Base-by-base conservation (phyloP, 2,329 filamentous ascomycete genomes). In the Colletotrichum abscissum region DNA sequence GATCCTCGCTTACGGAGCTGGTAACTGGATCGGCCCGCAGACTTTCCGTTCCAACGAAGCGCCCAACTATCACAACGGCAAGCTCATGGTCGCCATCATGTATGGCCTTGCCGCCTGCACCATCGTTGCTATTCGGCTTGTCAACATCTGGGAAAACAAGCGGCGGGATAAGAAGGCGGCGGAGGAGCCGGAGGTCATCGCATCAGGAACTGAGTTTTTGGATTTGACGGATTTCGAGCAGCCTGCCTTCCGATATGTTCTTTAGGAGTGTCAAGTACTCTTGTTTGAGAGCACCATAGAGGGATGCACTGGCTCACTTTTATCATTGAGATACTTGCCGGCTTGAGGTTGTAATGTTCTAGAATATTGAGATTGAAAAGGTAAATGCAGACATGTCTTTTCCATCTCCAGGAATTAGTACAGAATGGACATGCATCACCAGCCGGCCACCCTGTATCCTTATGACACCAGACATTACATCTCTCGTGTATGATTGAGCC, bases 161-260 rank as follows among this genome's bases (percentile, higher is more conserved):
- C 69, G 77, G 12, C 74, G 78, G 16, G 78, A 81, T 26, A 80
- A 80, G 65, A 70, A 74, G 66, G 72, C 74, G 1, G 67, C 73
- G 0, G 76, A 78, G 42, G 24, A 74, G 30, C 65, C 69, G 0
- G 67, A 76, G 46, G 49, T 35, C 5, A 33, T 42, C 3, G 52
- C 63, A 4, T 52, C 63, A 6, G 73, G 75, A 22, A 76, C 75
- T 2, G 74, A 78, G 69, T 77, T 79, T 46, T 46, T 77, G 54
- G 78, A 79, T 60, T 22, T 78, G 46, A 77, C 78, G 3, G 77
- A 79, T 26, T 78, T 76, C 38, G 72, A 78, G 68, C 76, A 78
- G 42, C 72, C 75, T 0, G 49, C 59, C 35, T 78, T 78, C 59
- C 75, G 77, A 16, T 78, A 78, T 38, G 68, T 78, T 16, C 75